These are phyloP conservation scores for Ogataea paradorogensis DNA, from an alignment of 805 yeast species.

Conservation along the genomic window DNA sequence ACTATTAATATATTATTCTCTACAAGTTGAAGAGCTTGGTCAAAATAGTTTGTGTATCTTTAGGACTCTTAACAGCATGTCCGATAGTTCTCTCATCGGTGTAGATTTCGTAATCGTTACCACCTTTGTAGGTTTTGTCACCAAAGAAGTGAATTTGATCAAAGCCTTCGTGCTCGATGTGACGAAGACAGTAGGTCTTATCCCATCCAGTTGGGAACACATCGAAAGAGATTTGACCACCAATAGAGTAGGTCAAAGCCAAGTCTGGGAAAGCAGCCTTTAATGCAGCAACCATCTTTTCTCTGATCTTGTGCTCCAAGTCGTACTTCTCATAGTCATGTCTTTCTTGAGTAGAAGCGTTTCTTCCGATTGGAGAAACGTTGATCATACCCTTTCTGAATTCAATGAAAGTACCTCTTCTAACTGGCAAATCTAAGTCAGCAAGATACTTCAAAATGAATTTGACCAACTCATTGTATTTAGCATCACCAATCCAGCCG, in stretches of 20 bases:
- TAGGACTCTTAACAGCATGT: conserved; percentile 87
- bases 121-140: conserved; percentile 95
- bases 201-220: conserved; percentile 99
- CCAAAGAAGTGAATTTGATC: conserved; percentile 94
- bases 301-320: conserved; percentile 76
- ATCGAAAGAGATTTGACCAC: conserved; percentile 98
- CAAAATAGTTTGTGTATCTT: conserved; percentile 81
- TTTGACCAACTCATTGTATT: conserved; percentile 84
- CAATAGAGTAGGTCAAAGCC: conserved; percentile 92
- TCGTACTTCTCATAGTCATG: conserved; percentile 87
- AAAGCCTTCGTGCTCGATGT: conserved; percentile 82
- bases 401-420: conserved; percentile 98
- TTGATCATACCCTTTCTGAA: conserved; percentile 99
- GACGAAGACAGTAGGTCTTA: conserved; percentile 95
- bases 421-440: conserved; percentile 84
- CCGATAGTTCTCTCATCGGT: conserved; percentile 91
- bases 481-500: conserved; percentile 91
- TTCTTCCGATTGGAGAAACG: conserved; percentile 97
- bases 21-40: conserved; percentile 71
- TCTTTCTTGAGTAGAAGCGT: conserved; percentile 92
- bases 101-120: conserved; percentile 98
- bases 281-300: conserved; percentile 78
- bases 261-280: conserved; percentile 78
- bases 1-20: conserved; percentile 4
- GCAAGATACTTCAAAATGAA: conserved; percentile 84